phyloP scores from a whole-genome alignment of 768 basidiomycete genomes.

The Lentinula detonsa region DNA sequence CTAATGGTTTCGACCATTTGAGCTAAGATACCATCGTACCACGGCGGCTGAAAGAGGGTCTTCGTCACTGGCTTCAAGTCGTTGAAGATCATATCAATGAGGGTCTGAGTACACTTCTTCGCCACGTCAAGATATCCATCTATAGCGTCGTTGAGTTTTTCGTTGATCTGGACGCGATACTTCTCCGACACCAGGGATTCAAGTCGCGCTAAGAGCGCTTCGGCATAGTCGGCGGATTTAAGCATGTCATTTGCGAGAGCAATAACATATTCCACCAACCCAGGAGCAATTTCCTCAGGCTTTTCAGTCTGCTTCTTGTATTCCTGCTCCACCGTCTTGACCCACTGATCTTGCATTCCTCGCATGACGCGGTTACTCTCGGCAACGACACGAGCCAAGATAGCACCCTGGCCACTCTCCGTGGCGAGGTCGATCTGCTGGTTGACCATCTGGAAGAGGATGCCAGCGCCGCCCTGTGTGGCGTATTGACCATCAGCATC shows the following conservation, averaged over 20 bases:
- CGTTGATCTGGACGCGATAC: conserved; percentile 77
- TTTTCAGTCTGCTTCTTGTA: conserved; percentile 84
- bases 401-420: conserved; percentile 93
- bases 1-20: conserved; percentile 94
- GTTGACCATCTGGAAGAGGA: conserved; percentile 97
- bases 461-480: conserved; percentile 84
- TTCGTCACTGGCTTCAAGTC: conserved; percentile 87
- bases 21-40: conserved; percentile 87
- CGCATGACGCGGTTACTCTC: conserved; percentile 91
- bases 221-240: conserved; percentile 91
- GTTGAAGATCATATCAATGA: conserved; percentile 93
- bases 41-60: conserved; percentile 71
- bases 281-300: conserved; percentile 81
- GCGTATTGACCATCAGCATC: conserved; percentile 88
- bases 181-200: conserved; percentile 93
- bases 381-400: conserved; percentile 83
- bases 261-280: conserved; percentile 93
- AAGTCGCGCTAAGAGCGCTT: conserved; percentile 76
- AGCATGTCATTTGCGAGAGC: conserved; percentile 97
- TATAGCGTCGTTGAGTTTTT: conserved; percentile 90
- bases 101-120: conserved; percentile 91
- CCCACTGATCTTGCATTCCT: conserved; percentile 82
- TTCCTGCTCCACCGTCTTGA: conserved; percentile 74
- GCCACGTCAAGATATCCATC: conserved; percentile 98
- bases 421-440: conserved; percentile 93